Base-by-base conservation (phyloP, 2,329 filamentous ascomycete genomes). In the Pseudogymnoascus sp. region DNA sequence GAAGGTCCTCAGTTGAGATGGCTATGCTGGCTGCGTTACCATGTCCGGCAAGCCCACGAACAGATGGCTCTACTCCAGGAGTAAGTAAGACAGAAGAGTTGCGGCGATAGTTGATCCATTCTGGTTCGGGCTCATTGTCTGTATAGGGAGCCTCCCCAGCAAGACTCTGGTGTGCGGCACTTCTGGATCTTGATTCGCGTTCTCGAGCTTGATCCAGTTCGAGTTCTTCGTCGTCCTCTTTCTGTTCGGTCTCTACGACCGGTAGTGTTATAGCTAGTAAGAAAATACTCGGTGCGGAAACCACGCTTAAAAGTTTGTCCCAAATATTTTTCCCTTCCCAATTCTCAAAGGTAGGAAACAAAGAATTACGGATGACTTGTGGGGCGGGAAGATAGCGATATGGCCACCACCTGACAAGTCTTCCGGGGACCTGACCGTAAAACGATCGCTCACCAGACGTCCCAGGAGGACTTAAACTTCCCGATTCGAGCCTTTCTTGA, bases 241-340 rank as follows among this genome's bases (percentile, higher is more conserved):
- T 81, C 6, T 81, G 79, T 17, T 83, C 80, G 1, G 83, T 83
- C 68, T 97, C 93, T 5, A 96, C 90, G 0, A 99, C 92, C 0
- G 95, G 94, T 4, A 99, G 74, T 0, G 94, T 99, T 54, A 94
- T 85, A 0, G 93, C 93, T 3, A 99, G 79, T 1, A 97, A 76
- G 64, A 99, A 90, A 37, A 99, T 91, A 68, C 89, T 95, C 1
- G 92, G 90, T n/a, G 91, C 87, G 6, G 92, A 92, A 37, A 95
- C 81, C 9, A 94, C 69, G 41, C 91, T 93, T 57, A 97, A 77
- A 47, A 92, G 76, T 70, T 89, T 92, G 68, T 93, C 92, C 85
- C 87, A 91, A n/a, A 88, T 74, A n/a, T 79, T 85, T 74, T 97
- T 97, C 29, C 88, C 84, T 44, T 75, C 78, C 91, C 93, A 99